Conservation (phyloP, 345 rosid genomes). For the Angophora floribunda region DNA sequence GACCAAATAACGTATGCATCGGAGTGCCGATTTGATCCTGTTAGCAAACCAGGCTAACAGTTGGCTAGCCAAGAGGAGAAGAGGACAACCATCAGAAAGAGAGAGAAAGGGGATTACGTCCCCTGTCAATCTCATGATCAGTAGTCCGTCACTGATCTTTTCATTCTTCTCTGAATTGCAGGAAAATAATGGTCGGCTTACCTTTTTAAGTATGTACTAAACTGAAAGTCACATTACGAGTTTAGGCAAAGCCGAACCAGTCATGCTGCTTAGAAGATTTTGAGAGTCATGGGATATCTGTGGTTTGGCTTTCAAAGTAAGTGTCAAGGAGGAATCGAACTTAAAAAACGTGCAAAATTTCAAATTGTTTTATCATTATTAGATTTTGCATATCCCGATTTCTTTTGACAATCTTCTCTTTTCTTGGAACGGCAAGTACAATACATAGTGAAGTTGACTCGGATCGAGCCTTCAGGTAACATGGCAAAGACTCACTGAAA, state of each 20-base stretch:
- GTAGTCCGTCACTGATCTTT: neutral
- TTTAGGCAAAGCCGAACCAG: neutral
- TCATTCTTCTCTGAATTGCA: neutral
- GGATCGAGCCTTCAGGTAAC: neutral
- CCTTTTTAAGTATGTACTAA: neutral
- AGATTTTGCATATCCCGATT: neutral
- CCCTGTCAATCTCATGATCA: neutral
- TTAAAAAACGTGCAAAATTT: neutral
- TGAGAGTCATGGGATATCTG: neutral
- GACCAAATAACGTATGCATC: neutral
- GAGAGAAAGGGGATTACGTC: neutral
- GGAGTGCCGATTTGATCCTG: neutral
- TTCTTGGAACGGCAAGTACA: neutral
- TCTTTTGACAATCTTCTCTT: neutral
- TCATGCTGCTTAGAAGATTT: neutral
- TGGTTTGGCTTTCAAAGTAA: neutral
- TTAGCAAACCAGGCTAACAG: neutral
- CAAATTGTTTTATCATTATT: neutral
- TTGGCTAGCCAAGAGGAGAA: neutral
- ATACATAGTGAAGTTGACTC: neutral
- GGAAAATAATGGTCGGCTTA: neutral
- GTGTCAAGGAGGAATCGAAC: neutral
- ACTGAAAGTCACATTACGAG: neutral
- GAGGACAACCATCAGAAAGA: neutral
- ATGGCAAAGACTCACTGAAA: neutral